phyloP scores from a whole-genome alignment of 306 rosid species.

The Sphenostylis stenocarpa region DNA sequence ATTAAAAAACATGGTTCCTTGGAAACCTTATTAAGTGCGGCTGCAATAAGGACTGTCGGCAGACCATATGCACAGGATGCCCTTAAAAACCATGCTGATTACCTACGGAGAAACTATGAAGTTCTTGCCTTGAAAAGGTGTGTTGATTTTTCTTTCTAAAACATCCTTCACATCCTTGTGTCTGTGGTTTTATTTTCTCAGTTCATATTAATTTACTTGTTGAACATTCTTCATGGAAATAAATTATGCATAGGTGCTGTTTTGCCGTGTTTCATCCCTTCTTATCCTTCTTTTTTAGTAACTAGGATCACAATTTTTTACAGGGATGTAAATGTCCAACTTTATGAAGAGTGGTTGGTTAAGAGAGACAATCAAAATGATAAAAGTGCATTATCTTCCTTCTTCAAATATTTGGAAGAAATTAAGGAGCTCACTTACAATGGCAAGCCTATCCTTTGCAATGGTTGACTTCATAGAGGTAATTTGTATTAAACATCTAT shows the following conservation, averaged over 20 bases:
- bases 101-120: slow-evolving; percentile 69
- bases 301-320: slow-evolving; percentile 27
- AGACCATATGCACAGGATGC: slow-evolving; percentile 91
- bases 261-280: not conserved
- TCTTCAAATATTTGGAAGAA: slow-evolving; percentile 58
- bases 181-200: not conserved
- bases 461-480: slow-evolving; percentile 42
- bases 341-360: slow-evolving; percentile 74
- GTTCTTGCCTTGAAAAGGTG: slow-evolving; percentile 85
- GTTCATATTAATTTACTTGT: not conserved
- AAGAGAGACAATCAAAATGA: slow-evolving; percentile 68
- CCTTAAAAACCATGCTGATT: slow-evolving; percentile 70
- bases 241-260: not conserved
- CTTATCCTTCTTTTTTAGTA: slow-evolving; percentile 20
- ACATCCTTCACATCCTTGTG: slow-evolving; percentile 13
- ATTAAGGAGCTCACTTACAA: slow-evolving; percentile 33
- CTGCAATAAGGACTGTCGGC: slow-evolving; percentile 87
- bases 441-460: slow-evolving; percentile 15
- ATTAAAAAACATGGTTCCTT: slow-evolving; percentile 81
- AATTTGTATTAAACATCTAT: slow-evolving; percentile 4
- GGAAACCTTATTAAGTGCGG: slow-evolving; percentile 69
- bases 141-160: slow-evolving; percentile 16
- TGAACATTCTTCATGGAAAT: slow-evolving; percentile 9
- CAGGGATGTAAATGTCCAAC: slow-evolving; percentile 76
- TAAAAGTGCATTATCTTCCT: slow-evolving; percentile 46